Evolutionary conservation across 1,284 basidiomycete species (phyloP), one percentile per base, ranked within the genome.

Genomic region (Trichosporon sp.): DNA sequence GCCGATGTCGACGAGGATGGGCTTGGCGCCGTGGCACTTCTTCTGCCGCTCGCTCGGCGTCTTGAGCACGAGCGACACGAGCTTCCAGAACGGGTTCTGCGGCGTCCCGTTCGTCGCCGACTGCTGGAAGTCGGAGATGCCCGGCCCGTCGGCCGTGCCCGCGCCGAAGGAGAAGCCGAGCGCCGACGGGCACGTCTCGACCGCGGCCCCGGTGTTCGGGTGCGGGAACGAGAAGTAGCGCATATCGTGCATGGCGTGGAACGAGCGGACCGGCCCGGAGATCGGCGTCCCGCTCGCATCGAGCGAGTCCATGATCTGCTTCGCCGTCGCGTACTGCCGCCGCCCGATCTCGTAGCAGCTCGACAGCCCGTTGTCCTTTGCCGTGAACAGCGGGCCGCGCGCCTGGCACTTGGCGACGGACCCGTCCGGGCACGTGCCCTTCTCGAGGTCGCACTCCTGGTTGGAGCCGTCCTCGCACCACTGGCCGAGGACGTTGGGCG

Each of bases 391-490:
- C 2, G 70, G 70, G 0, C 70, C 70, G 38, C 70, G 68, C 15
- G 65, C 68, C 3, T 64, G 65, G 58, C 70, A 72, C 29, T 65
- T 44, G 11, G 15, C 15, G 27, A 60, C 13, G 25, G 51, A 65
- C n/a, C 70, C 70, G 58, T 69, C 70, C 6, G 58, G 23, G 25
- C 70, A 72, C 6, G 68, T 69, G 32, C 58, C 53, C n/a, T n/a
- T 68, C n/a, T 65, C 21, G 12, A 63, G 23, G 27, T 38, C 29
- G 51, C 70, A 72, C 47, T 42, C 25, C 38, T 47, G 15, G 7
- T 64, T 62, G 5, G 70, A 69, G 23, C 68, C 70, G 65, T 72
- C 70, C 27, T 69, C 63, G 60, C 70, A 72, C 70, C 70, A 72
- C 38, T 64, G 62, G 2, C 70, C 70, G 8, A 69, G 65, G n/a